Evolutionary conservation across 2,329 filamentous ascomycete genomes (phyloP).

Genomic region (Lizonia empirigonia): DNA sequence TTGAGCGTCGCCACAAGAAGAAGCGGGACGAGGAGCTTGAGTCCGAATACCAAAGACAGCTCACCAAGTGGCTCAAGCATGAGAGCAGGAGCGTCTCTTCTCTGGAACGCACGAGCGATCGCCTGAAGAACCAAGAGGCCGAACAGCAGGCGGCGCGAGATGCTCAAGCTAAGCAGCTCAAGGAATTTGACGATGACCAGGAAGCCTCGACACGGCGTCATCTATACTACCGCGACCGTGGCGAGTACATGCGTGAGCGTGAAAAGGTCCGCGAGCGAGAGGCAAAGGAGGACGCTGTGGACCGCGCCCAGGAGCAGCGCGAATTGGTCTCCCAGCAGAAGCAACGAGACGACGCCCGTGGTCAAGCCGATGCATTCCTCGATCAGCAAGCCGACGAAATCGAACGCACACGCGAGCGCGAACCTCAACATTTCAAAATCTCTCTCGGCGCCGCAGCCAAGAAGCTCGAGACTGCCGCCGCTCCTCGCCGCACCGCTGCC

Average conservation of each 20-base stretch:
- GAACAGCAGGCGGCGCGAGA: conserved; percentile 67
- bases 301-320: conserved; percentile 77
- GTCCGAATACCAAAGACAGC: conserved; percentile 80
- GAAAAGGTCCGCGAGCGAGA: conserved; percentile 75
- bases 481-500: conserved; percentile 76
- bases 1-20: conserved; percentile 72
- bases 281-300: conserved; percentile 76
- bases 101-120: conserved; percentile 80
- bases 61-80: conserved; percentile 87
- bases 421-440: conserved; percentile 81
- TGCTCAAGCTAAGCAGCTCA: conserved; percentile 72
- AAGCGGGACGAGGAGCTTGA: conserved; percentile 78
- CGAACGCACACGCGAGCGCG: conserved; percentile 48
- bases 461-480: conserved; percentile 63
- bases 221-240: conserved; percentile 86
- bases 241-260: conserved; percentile 83
- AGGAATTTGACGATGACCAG: conserved; percentile 88
- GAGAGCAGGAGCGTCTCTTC: conserved; percentile 84
- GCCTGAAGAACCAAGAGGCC: conserved; percentile 76
- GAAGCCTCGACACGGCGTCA: conserved; percentile 74
- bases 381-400: conserved; percentile 82
- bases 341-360: conserved; percentile 77
- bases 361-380: conserved; percentile 89
- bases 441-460: conserved; percentile 87
- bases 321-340: conserved; percentile 72